Evolutionary conservation across 352 stramenopile species (phyloP), one percentile per base, ranked within the genome.

Genomic region (Phytophthora foliorum): DNA sequence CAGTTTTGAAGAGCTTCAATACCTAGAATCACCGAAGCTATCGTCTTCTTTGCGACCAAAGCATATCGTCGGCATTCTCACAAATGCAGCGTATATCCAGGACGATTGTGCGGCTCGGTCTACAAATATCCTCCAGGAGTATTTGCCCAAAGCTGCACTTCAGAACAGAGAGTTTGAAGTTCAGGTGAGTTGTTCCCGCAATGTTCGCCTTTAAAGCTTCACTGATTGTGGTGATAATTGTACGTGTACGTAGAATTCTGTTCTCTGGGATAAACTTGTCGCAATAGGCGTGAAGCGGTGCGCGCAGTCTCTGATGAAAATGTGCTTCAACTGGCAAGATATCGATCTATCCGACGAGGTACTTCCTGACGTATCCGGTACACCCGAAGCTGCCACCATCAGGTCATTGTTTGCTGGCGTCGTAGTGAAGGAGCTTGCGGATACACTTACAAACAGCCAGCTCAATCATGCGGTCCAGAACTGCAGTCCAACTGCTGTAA

Each of bases 31-130:
- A 16, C 41, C 79, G 14, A 94, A 94, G 67, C 42, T 87, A 46
- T 90, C 86, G 11, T 80, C 82, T 8, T 82, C 79, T 9, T 68
- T 92, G 42, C 58, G 86, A 16, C 60, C 80, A 16, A 94, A 94
- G 21, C 86, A 92, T 45, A 74, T 91, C 38, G 74, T 91, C 21
- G 81, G 82, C 2, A 77, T 92, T 6, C 55, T 94, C 19, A 92
- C 86, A 31, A 92, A 94, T 41, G 77, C 88, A 9, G 84, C 82
- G 4, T 90, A 89, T 50, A 80, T 90, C 17, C 80, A 92, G 70
- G 81, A 89, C 31, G 86, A 94, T 19, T 86, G 80, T 42, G 65
- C 69, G 0, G 56, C 83, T 31, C 74, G 83, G n/a, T 82, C 68
- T 6, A 77, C 69, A 2, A 72, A 75, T 13, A 91, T 90, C 19